Percentiles rank a stretch among this genome's conserved stretches.
phyloP scores from a whole-genome alignment of 2,329 filamentous ascomycete genomes.

The Bertia moriformis region DNA sequence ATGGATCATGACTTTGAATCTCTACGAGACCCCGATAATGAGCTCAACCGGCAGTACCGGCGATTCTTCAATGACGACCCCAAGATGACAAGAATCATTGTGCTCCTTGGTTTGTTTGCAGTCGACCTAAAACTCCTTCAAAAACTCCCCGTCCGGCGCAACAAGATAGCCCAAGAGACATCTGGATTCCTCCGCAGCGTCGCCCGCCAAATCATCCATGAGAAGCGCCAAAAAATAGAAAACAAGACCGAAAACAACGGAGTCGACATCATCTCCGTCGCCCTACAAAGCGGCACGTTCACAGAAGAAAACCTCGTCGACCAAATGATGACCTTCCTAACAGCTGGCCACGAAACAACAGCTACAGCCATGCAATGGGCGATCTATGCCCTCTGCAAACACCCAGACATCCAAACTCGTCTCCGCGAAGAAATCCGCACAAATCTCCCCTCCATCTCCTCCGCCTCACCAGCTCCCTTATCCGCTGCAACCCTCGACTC shows the following conservation, averaged over 20 bases:
- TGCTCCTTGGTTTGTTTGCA: conserved; percentile 39
- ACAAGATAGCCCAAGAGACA: conserved; percentile 45
- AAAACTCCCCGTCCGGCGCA: conserved; percentile 55
- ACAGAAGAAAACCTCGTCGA: conserved; percentile 68
- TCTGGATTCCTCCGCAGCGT: conserved; percentile 43
- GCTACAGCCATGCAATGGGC: conserved; percentile 65
- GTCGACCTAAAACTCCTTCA: conserved; percentile 38
- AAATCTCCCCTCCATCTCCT: conserved; percentile 31
- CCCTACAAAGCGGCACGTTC: conserved; percentile 63
- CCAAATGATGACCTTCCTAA: conserved; percentile 82
- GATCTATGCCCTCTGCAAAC: conserved; percentile 50
- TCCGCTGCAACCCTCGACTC: background rate
- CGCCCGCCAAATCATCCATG: conserved; percentile 52
- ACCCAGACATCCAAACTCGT: conserved; percentile 49
- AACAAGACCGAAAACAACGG: conserved; percentile 31
- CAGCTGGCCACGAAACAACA: conserved; percentile 70
- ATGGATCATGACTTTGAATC: conserved; percentile 59
- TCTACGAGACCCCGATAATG: conserved; percentile 41
- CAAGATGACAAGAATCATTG: conserved; percentile 35
- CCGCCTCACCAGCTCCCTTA: conserved; percentile 2
- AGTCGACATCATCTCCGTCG: conserved; percentile 69
- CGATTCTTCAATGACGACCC: conserved; percentile 35
- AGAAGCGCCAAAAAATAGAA: conserved; percentile 48
- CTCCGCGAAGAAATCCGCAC: conserved; percentile 56
- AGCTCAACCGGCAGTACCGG: conserved; percentile 42